These are phyloP conservation scores for Cladosporium sphaerospermum DNA, from an alignment of 2,329 filamentous ascomycete species.

Conservation along the genomic window DNA sequence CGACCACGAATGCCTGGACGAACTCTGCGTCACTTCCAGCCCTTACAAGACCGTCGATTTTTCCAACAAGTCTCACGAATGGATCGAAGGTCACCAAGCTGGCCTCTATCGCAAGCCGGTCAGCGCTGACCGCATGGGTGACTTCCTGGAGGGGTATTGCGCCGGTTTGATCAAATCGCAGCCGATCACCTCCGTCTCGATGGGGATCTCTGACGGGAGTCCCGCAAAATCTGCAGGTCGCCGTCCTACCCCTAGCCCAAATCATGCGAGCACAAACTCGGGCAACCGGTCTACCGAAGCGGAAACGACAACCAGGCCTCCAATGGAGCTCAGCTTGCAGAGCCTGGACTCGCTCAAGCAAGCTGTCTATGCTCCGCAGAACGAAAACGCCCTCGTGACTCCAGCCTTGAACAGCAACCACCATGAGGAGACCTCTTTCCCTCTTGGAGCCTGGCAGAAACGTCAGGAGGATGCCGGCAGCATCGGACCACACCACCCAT, in stretches of 20 bases:
- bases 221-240: constrained; percentile 20
- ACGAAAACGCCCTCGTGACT: constrained; percentile 29
- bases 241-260: constrained; percentile 20
- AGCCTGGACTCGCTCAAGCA: constrained; percentile 28
- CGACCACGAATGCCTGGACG: constrained; percentile 13
- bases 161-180: constrained; percentile 26
- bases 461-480: constrained; percentile 11
- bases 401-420: constrained; percentile 24
- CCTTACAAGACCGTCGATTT: constrained; percentile 19
- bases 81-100: constrained; percentile 27
- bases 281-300: constrained; percentile 13
- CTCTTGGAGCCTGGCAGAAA: constrained; percentile 29
- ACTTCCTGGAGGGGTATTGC: constrained; percentile 31
- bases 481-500: constrained; percentile 14
- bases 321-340: constrained; percentile 19
- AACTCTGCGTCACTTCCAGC: constrained; percentile 11
- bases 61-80: constrained; percentile 23
- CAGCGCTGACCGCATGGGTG: constrained; percentile 20
- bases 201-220: constrained; percentile 19
- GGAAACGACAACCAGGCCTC: constrained; percentile 10
- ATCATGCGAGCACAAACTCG: background rate
- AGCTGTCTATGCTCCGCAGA: constrained; percentile 26
- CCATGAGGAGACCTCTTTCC: constrained; percentile 19
- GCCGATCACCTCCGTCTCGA: constrained; percentile 7
- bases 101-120: constrained; percentile 27